Evolutionary conservation across 169 alveolate genomes (phyloP).

Genomic region (Plasmodium billcollinsi): DNA sequence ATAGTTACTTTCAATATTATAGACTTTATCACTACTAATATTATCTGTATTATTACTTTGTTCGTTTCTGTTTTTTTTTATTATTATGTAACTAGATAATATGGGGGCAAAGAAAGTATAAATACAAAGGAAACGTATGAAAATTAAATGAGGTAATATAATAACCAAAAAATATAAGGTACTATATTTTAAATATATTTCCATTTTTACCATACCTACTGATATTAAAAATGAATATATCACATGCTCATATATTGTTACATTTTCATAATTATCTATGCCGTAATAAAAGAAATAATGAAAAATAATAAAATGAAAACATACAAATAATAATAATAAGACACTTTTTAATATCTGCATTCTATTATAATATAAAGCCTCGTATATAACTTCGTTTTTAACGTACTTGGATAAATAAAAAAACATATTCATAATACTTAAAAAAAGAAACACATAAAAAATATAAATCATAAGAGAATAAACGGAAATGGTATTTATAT

Average conservation of each 20-base stretch:
- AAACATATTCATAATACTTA: slow-evolving; percentile 40
- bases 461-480: slow-evolving; percentile 30
- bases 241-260: slow-evolving; percentile 31
- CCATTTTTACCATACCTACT: slow-evolving; percentile 55
- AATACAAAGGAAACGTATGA: slow-evolving; percentile 65
- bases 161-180: slow-evolving; percentile 46
- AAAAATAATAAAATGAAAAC: slow-evolving; percentile 51
- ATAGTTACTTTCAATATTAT: too few relatives aligned
- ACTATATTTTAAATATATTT: slow-evolving; percentile 49
- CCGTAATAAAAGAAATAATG: slow-evolving; percentile 61
- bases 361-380: slow-evolving; percentile 53
- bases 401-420: slow-evolving; percentile 38
- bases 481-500: slow-evolving; percentile 25
- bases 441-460: slow-evolving; percentile 43
- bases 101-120: slow-evolving; percentile 61
- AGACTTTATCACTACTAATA: slow-evolving; percentile 10
- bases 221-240: slow-evolving; percentile 43
- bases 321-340: slow-evolving; percentile 34
- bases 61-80: slow-evolving; percentile 24
- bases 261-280: slow-evolving; percentile 54
- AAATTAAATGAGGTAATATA: slow-evolving; percentile 56
- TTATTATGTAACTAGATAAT: slow-evolving; percentile 48
- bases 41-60: slow-evolving; percentile 25
- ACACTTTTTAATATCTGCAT: slow-evolving; percentile 37
- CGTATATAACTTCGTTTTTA: slow-evolving; percentile 55